These are phyloP conservation scores for Fusarium cicatricum DNA, from an alignment of 2,329 filamentous ascomycete species.

Conservation along the genomic window DNA sequence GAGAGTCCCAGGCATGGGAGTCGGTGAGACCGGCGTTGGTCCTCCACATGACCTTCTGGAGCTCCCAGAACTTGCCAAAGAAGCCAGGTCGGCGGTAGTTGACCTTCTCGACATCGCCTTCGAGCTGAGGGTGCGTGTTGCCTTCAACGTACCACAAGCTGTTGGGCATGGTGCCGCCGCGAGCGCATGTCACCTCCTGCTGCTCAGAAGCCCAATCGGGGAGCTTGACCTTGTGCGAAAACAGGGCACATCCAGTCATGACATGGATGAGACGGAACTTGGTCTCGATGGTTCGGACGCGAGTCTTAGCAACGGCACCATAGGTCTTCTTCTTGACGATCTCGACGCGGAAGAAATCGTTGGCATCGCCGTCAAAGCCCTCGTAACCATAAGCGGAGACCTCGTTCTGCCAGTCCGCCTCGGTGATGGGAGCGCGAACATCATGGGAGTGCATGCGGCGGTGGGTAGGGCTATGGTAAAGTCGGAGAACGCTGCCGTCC, in stretches of 20 bases:
- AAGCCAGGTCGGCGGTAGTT: constrained; percentile 96
- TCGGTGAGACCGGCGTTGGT: constrained; percentile 97
- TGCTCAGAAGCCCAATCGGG: constrained; percentile 98
- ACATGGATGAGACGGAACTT: constrained; percentile 96
- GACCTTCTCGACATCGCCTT: constrained; percentile 83
- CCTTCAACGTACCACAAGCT: constrained; percentile 96
- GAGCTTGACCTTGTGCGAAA: constrained; percentile 99
- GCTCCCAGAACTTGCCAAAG: constrained; percentile 96
- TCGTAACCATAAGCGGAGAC: constrained; percentile 97
- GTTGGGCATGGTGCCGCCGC: constrained; percentile 90
- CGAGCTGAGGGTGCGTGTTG: constrained; percentile 84
- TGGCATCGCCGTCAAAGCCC: constrained; percentile 95
- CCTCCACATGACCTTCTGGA: constrained; percentile 98
- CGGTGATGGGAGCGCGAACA: constrained; percentile 83
- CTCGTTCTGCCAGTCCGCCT: constrained; percentile 95
- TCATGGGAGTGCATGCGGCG: constrained; percentile 96
- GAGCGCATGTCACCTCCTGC: constrained; percentile 98
- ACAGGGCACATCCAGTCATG: constrained; percentile 96
- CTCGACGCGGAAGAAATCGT: constrained; percentile 93
- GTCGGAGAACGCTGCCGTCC: constrained; percentile 80
- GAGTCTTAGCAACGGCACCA: constrained; percentile 78
- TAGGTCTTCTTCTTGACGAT: constrained; percentile 92
- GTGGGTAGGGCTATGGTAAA: constrained; percentile 85
- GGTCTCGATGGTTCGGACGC: constrained; percentile 91
- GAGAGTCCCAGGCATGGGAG: constrained; percentile 97